phyloP scores from a whole-genome alignment of 2,329 filamentous ascomycete genomes.

The Botrytis paeoniae region DNA sequence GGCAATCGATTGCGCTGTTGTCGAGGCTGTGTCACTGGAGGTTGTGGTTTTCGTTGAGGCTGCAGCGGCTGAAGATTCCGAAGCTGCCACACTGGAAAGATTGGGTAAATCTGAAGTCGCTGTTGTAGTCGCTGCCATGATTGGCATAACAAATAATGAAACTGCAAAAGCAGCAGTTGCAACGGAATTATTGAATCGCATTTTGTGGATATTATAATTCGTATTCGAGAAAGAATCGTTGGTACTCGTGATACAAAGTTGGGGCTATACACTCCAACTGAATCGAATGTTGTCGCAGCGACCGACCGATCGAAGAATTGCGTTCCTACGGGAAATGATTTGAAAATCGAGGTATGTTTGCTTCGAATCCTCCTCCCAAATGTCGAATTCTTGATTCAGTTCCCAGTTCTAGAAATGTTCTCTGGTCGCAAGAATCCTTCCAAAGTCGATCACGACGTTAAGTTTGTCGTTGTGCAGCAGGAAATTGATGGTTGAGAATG shows the following conservation, averaged over 20 bases:
- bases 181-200: conserved; percentile 26
- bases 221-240: conserved; percentile 1
- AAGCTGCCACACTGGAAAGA: conserved; percentile 30
- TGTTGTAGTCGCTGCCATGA: conserved; percentile 17
- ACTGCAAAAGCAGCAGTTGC: conserved; percentile 25
- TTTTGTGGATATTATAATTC: conserved; percentile 22
- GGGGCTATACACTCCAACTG: neutral
- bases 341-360: neutral
- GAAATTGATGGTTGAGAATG: conserved; percentile 9
- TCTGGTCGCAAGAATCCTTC: neutral
- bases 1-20: conserved; percentile 23
- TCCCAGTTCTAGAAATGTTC: conserved; percentile 1
- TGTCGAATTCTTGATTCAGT: neutral
- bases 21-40: conserved; percentile 10
- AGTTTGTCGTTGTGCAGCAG: conserved; percentile 11
- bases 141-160: conserved; percentile 25
- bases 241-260: conserved; percentile 23
- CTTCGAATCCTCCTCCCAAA: neutral
- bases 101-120: conserved; percentile 24
- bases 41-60: conserved; percentile 18
- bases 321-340: neutral
- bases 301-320: neutral
- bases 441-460: conserved; percentile 16
- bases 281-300: conserved; percentile 12
- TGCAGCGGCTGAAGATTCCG: conserved; percentile 28